phyloP scores from a whole-genome alignment of 2,329 filamentous ascomycete species.

The Talaromyces sp. region DNA sequence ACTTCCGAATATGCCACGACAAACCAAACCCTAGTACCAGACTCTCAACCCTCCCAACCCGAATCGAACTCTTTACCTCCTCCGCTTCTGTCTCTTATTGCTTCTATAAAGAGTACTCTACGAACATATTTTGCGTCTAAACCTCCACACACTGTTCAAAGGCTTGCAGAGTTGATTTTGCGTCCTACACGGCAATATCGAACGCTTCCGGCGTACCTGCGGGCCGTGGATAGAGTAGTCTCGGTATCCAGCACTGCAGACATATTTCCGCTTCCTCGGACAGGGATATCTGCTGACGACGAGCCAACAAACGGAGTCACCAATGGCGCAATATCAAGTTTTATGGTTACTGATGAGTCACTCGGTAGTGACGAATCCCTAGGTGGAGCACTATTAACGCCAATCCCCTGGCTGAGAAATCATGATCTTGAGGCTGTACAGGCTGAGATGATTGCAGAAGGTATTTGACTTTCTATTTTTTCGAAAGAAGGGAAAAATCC shows the following conservation, averaged over 20 bases:
- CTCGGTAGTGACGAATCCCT: constrained; percentile 82
- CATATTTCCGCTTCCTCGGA: constrained; percentile 67
- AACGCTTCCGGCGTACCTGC: constrained; percentile 75
- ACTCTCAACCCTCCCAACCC: constrained; percentile 42
- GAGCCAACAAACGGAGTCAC: constrained; percentile 53
- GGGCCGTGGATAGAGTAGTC: constrained; percentile 84
- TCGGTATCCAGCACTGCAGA: constrained; percentile 79
- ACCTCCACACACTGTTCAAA: constrained; percentile 89
- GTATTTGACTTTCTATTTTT: neutral
- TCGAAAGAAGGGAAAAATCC: neutral
- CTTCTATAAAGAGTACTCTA: constrained; percentile 57
- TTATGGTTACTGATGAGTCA: constrained; percentile 30
- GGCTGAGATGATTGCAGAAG: constrained; percentile 16
- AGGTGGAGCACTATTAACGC: constrained; percentile 84
- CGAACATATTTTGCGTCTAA: constrained; percentile 62
- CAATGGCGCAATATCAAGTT: constrained; percentile 32
- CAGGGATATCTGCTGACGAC: constrained; percentile 14
- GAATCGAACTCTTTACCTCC: constrained; percentile 55
- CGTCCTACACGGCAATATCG: constrained; percentile 73
- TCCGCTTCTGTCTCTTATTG: constrained; percentile 59
- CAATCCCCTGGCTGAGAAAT: constrained; percentile 77
- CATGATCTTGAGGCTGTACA: constrained; percentile 26
- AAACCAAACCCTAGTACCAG: constrained; percentile 38
- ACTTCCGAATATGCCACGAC: constrained; percentile 25
- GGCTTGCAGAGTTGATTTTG: constrained; percentile 79